Base-by-base conservation (phyloP, 164 flowering plant genomes). In the Chimonanthus praecox region DNA sequence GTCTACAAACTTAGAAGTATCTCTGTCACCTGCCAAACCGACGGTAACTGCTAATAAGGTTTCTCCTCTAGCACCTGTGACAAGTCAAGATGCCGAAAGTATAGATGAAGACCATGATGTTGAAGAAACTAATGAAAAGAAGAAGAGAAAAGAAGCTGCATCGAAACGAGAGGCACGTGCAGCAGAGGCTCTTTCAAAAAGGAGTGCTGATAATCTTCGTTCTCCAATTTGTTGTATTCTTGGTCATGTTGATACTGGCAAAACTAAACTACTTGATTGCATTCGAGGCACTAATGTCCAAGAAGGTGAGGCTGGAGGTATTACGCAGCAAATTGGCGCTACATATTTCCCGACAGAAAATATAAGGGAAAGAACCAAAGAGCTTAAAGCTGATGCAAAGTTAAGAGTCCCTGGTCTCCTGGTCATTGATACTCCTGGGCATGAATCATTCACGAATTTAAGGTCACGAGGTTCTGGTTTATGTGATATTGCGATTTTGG, bases 231-330 rank as follows among this genome's bases (percentile, higher is more conserved):
- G 99, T 84, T 96, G 99, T 77, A 96, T 96, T 67, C 92, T 96
- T 93, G 99, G 99, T 15, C 99, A 96, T 82, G 99, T 96, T 73
- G 99, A 96, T 82, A 96, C 99, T 71, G 99, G 99, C 69, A 96
- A 96, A 79, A 96, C 99, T 63, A 96, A 96, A 83, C 85, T 96
- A 67, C 86, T 96, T 71, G 99, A 96, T 85, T 93, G 98, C 81
- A 94, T 96, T 43, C 82, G 99, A 68, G 90, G 99, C 58, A 96
- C 99, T 62, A 94, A 96, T 84, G 99, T 96, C 79, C 99, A 96
- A 84, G 98, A 90, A 81, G 99, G 99, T 72, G 99, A 96, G 82
- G 99, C 99, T 72, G 99, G 99, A 69, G 99, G 99, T n/a, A 96
- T 96, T 75, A 96, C 99, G 3, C 99, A 93, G 77, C 99, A 96